Conservation (phyloP, 164 flowering plant species). For the Vitis cinerea region DNA sequence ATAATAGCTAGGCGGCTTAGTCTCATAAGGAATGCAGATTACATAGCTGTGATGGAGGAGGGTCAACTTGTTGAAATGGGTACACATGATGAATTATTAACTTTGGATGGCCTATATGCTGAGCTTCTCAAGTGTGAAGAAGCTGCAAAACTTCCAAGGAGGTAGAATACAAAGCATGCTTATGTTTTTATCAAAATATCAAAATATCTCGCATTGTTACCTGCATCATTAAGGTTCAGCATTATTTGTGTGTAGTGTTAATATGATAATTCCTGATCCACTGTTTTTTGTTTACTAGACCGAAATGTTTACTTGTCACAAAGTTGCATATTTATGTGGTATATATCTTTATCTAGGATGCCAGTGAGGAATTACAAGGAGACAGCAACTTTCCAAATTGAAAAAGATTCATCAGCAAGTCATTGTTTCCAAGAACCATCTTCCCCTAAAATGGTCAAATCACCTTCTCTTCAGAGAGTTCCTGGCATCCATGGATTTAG, state of each 20-base stretch:
- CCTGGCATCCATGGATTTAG: constrained; percentile 48
- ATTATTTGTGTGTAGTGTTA: not conserved
- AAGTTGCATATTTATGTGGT: not conserved
- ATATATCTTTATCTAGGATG: constrained; percentile 50
- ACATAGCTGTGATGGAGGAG: constrained; percentile 99
- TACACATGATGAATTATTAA: constrained; percentile 87
- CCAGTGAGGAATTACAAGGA: constrained; percentile 72
- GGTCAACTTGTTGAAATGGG: constrained; percentile 99
- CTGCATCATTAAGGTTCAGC: not conserved
- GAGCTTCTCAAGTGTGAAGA: constrained; percentile 87
- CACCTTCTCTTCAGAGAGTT: constrained; percentile 88
- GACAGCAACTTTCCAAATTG: constrained; percentile 70
- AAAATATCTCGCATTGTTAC: not conserved
- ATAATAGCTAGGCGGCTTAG: constrained; percentile 94
- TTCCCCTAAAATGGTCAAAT: constrained; percentile 82
- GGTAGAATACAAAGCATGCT: constrained; percentile 27
- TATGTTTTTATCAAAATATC: not conserved
- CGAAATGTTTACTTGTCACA: not conserved
- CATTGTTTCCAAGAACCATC: constrained; percentile 76
- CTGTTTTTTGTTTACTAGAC: not conserved
- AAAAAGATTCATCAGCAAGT: constrained; percentile 79
- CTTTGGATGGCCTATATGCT: constrained; percentile 79
- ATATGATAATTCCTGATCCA: not conserved
- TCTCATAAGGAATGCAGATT: constrained; percentile 94
- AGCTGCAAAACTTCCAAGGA: constrained; percentile 70